A percentile compares a stretch with the other conserved stretches of the same genome.
Evolutionary conservation across 1,284 basidiomycete species (phyloP).

Genomic region (Tilletia setariae): DNA sequence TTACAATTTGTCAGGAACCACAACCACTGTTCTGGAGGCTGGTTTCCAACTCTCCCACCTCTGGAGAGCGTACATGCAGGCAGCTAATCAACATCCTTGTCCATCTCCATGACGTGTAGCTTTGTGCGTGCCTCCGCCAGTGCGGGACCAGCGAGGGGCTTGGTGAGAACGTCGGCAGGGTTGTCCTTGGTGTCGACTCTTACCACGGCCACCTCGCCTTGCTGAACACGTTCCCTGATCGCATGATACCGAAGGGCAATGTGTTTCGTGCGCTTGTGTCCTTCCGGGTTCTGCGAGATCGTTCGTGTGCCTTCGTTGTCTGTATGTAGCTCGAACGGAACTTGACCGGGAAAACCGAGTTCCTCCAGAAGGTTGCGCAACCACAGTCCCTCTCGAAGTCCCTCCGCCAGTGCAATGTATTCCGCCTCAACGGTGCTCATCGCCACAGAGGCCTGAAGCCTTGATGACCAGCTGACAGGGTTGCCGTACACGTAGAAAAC

Average conservation of each 20-base stretch:
- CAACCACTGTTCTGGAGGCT: too few species aligned
- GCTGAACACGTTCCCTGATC: background rate
- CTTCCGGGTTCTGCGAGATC: background rate
- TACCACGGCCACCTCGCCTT: background rate
- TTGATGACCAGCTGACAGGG: background rate
- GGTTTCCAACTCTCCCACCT: slow-evolving; percentile 10
- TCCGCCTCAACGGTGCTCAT: slow-evolving; percentile 3
- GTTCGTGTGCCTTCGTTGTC: background rate
- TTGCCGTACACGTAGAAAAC: background rate
- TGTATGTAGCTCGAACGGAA: background rate
- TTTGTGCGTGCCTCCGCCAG: background rate
- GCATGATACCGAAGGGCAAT: background rate
- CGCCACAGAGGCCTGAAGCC: background rate
- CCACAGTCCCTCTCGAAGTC: background rate
- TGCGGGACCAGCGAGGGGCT: background rate
- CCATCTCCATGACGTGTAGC: background rate
- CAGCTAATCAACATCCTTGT: background rate
- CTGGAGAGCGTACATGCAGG: background rate
- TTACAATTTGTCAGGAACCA: too few species aligned
- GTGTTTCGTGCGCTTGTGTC: background rate
- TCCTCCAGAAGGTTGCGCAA: background rate
- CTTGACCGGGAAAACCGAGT: background rate
- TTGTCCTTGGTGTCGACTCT: background rate
- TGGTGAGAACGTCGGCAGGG: background rate
- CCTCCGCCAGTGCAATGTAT: slow-evolving; percentile 11